Conservation (phyloP, 2,329 filamentous ascomycete genomes). For the Sarocladium strictum region DNA sequence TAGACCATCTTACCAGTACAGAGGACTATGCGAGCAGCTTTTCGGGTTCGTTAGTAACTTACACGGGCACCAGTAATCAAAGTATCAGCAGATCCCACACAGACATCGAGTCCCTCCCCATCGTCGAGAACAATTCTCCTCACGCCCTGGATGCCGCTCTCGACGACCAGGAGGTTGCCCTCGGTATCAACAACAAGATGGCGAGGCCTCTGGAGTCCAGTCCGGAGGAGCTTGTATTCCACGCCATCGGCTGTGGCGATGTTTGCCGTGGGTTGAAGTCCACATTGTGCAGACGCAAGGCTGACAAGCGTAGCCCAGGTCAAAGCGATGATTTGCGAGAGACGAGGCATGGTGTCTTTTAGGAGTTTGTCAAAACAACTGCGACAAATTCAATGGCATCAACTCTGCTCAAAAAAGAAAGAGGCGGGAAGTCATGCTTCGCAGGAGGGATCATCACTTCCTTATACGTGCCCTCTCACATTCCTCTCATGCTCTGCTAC, state of each 20-base stretch:
- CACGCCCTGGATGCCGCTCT: slow-evolving; percentile 24
- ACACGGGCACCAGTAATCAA: background rate
- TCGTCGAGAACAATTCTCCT: slow-evolving; percentile 26
- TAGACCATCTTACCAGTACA: background rate
- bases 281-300: slow-evolving; percentile 11
- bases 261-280: slow-evolving; percentile 11
- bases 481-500: background rate
- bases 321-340: background rate
- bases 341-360: background rate
- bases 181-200: slow-evolving; percentile 27
- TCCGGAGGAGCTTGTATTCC: slow-evolving; percentile 20
- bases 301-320: background rate
- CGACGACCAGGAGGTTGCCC: slow-evolving; percentile 31
- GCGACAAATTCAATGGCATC: too few species aligned
- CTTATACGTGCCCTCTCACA: background rate
- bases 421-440: too few species aligned
- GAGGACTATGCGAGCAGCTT: background rate
- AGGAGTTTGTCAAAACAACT: too few species aligned
- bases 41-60: background rate
- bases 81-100: slow-evolving; percentile 16
- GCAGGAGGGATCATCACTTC: background rate
- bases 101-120: slow-evolving; percentile 21
- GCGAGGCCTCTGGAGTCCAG: slow-evolving; percentile 21
- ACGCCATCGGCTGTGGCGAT: slow-evolving; percentile 19
- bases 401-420: too few species aligned